Conservation (phyloP, 2,329 filamentous ascomycete genomes). For the Lachnellula arida region DNA sequence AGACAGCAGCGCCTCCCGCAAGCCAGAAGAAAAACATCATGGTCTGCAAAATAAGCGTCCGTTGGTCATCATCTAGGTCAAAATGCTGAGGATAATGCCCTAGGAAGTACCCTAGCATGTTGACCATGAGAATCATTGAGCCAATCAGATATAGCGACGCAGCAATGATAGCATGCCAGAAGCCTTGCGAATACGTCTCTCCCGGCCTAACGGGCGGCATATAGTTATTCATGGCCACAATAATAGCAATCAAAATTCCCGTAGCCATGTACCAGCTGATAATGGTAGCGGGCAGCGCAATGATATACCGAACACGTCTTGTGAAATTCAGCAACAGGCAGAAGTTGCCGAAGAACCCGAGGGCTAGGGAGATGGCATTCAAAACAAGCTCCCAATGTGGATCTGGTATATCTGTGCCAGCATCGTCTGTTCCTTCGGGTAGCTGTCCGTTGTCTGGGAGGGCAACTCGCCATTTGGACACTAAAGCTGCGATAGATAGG, state of each 20-base stretch:
- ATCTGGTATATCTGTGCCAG: conserved; percentile 51
- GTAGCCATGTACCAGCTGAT: conserved; percentile 61
- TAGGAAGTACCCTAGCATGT: conserved; percentile 65
- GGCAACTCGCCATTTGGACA: conserved; percentile 56
- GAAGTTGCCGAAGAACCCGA: conserved; percentile 61
- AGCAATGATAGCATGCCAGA: conserved; percentile 64
- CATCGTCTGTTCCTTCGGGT: conserved; percentile 41
- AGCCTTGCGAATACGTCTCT: conserved; percentile 60
- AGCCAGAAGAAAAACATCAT: conserved; percentile 69
- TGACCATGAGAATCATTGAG: conserved; percentile 59
- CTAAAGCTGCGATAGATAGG: conserved; percentile 61
- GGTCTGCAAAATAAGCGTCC: conserved; percentile 66
- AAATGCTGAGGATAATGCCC: conserved; percentile 67
- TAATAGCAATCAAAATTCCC: conserved; percentile 54
- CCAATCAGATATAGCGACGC: conserved; percentile 58
- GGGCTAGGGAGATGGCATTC: conserved; percentile 59
- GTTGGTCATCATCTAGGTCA: conserved; percentile 59
- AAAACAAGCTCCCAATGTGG: conserved; percentile 55
- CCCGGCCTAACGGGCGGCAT: conserved; percentile 40
- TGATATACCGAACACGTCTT: conserved; percentile 58
- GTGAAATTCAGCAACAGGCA: conserved; percentile 68
- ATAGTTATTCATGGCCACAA: conserved; percentile 52
- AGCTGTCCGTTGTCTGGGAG: conserved; percentile 42
- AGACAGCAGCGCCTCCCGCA: conserved; percentile 58
- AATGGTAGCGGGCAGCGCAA: conserved; percentile 64